phyloP scores from a whole-genome alignment of 805 yeast genomes.

The Yarrowia sp. region DNA sequence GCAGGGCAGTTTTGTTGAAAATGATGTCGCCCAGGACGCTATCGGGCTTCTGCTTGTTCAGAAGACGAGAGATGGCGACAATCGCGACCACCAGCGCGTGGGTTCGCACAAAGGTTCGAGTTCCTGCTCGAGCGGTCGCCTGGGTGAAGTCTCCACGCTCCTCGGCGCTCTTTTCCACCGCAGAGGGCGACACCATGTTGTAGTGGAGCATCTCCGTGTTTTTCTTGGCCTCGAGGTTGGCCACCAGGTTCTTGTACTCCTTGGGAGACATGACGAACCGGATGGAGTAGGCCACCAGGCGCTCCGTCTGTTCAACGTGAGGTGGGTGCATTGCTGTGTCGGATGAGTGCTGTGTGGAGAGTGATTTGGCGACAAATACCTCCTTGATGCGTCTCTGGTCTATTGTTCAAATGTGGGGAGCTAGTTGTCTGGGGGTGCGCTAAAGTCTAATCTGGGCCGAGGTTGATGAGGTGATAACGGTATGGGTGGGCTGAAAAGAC shows the following conservation, averaged over 20 bases:
- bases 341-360: not conserved
- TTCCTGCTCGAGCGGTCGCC: constrained; percentile 25
- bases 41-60: constrained; percentile 20
- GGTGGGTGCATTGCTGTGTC: constrained; percentile 26
- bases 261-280: constrained; percentile 34
- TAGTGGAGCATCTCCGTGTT: constrained; percentile 21
- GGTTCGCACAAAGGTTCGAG: constrained; percentile 30
- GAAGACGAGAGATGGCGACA: constrained; percentile 13
- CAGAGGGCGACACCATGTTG: constrained; percentile 19
- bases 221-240: constrained; percentile 21
- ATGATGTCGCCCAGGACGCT: constrained; percentile 10
- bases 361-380: not conserved
- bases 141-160: constrained; percentile 29
- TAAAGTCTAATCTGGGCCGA: constrained; percentile 15
- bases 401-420: constrained; percentile 8
- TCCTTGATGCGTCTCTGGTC: not conserved
- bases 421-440: constrained; percentile 20
- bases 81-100: constrained; percentile 32
- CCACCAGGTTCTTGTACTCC: constrained; percentile 31
- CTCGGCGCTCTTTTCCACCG: constrained; percentile 26
- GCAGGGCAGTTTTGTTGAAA: constrained; percentile 16
- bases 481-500: not conserved
- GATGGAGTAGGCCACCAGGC: constrained; percentile 30
- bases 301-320: constrained; percentile 19
- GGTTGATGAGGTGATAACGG: not conserved